Base-by-base conservation (phyloP, 2,329 filamentous ascomycete genomes). In the Beauveria brongniartii region DNA sequence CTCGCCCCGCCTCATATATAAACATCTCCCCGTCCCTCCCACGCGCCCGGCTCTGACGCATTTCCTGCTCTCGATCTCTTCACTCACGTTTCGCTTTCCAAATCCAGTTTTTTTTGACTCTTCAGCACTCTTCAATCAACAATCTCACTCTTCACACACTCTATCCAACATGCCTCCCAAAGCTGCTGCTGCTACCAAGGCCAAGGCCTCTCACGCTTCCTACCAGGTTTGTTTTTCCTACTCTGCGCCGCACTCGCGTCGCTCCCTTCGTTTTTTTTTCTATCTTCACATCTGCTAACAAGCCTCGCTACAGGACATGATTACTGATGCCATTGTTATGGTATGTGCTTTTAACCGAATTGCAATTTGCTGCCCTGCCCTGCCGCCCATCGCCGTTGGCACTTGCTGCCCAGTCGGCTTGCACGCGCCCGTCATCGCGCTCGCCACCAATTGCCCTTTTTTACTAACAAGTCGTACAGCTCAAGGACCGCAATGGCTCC, bases 401-500 rank as follows among this genome's bases (percentile, higher is more conserved):
- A 52, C 61, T 52, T 58, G 61, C 59, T 55, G 28, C 41, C 46
- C 59, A 22, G 34, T 52, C 50, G 30, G 50, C 30, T 22, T 56
- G 59, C 53, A 44, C 61, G 20, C 44, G 14, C 37, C 30, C 18
- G 6, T 5, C n/a, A 61, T 55, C 59, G 53, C 54, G 44, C 65
- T 51, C 59, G 16, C 46, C 61, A 56, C 58, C 61, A 61, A 48
- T 61, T 8, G 9, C 26, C 26, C 18, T 12, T 5, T 34, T 63
- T 70, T 82, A 74, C 62, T 63, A 67, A 64, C 61, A 63, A 62
- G 62, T 58, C 26, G 59, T 69, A 69, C 65, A 85, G 82, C 82
- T 85, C 67, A 85, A 85, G 75, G 82, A 85, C 65, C 80, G 82
- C 70, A 84, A 84, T 69, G 82, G 82, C 63, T 84, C 82, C 24